These are phyloP conservation scores for Populus hybrid DNA, from an alignment of 441 rosid genomes.

Conservation along the genomic window DNA sequence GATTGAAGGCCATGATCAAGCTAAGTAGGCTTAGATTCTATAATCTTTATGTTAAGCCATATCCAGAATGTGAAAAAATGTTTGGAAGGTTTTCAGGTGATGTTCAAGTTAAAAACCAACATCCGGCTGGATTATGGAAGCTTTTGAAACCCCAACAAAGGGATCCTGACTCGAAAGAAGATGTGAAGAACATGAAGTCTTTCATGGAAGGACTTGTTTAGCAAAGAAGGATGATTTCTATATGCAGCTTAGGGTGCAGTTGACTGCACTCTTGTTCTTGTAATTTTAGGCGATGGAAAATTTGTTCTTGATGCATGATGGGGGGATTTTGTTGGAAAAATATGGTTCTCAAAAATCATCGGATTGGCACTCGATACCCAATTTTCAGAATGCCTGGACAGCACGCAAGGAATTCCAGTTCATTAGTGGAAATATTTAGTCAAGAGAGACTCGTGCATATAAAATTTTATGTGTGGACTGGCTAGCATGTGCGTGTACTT, in stretches of 20 bases:
- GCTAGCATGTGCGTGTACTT: no score
- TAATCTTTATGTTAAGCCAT: slow-evolving; percentile 76
- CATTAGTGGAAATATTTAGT: background rate
- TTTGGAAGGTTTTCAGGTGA: slow-evolving; percentile 51
- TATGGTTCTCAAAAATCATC: background rate
- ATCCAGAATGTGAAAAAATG: slow-evolving; percentile 72
- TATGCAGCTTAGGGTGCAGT: background rate
- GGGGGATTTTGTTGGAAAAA: background rate
- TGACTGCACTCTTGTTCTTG: background rate
- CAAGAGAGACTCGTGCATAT: no score
- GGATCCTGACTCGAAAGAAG: slow-evolving; percentile 43
- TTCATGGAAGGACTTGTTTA: slow-evolving; percentile 50
- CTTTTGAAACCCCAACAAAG: slow-evolving; percentile 50
- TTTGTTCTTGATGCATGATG: background rate
- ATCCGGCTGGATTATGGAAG: slow-evolving; percentile 68
- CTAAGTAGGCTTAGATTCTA: slow-evolving; percentile 70
- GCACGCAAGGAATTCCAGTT: background rate
- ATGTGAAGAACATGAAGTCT: slow-evolving; percentile 51
- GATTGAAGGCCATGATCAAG: slow-evolving; percentile 61
- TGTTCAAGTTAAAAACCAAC: slow-evolving; percentile 27
- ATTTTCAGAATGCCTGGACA: background rate
- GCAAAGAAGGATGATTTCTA: slow-evolving; percentile 1
- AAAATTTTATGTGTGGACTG: no score
- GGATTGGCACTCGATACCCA: background rate
- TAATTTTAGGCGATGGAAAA: background rate